phyloP scores from a whole-genome alignment of 768 basidiomycete genomes.

The Trametopsis cervina region DNA sequence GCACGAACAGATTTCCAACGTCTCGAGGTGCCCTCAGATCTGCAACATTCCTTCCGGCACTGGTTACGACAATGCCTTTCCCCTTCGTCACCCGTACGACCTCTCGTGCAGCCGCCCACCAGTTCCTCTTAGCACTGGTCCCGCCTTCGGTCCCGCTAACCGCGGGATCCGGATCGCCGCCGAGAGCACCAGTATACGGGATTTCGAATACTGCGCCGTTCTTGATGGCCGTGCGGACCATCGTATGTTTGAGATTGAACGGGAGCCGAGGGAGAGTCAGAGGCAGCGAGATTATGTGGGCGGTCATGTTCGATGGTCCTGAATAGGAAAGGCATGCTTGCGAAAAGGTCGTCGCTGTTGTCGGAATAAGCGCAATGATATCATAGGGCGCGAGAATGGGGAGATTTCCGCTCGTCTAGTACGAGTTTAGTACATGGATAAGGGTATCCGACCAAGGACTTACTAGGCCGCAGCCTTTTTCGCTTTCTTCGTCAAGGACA shows the following conservation, averaged over 20 bases:
- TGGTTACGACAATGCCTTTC: conserved; percentile 65
- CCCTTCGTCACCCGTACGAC: conserved; percentile 76
- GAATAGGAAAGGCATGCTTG: conserved; percentile 77
- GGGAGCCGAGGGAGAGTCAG: conserved; percentile 72
- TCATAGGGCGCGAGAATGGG: conserved; percentile 62
- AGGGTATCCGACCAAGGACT: conserved; percentile 16
- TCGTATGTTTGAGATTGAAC: conserved; percentile 77
- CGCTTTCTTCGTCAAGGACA: conserved; percentile 74
- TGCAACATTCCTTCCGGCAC: conserved; percentile 52
- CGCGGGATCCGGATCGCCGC: conserved; percentile 47
- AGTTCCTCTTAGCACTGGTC: conserved; percentile 58
- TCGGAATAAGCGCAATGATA: conserved; percentile 68
- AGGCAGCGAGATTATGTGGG: conserved; percentile 77
- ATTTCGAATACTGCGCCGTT: conserved; percentile 84
- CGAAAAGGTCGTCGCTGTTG: conserved; percentile 65
- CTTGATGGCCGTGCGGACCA: conserved; percentile 72
- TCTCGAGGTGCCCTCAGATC: conserved; percentile 70
- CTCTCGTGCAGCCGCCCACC: conserved; percentile 80
- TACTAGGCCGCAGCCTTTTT: conserved; percentile 81
- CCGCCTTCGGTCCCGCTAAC: conserved; percentile 45
- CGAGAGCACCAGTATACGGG: conserved; percentile 67
- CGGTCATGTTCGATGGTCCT: conserved; percentile 65
- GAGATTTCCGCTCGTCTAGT: conserved; percentile 65
- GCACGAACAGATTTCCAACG: conserved; percentile 67
- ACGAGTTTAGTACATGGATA: neutral